Conservation (phyloP, 2,329 filamentous ascomycete genomes). For the Trichoderma endophyticum region DNA sequence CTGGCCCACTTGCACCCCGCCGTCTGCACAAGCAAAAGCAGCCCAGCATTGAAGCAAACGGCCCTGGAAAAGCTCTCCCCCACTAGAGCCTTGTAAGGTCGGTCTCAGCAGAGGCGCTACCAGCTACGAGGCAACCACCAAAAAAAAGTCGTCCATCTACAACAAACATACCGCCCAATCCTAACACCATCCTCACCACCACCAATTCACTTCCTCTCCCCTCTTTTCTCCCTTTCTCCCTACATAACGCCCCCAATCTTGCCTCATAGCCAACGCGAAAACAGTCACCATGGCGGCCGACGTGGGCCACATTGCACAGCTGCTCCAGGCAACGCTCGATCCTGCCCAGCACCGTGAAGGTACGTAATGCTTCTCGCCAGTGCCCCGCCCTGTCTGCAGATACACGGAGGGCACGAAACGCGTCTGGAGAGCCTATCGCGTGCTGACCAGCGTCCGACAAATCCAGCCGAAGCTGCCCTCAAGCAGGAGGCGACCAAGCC, state of each 20-base stretch:
- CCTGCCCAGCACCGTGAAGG: conserved; percentile 86
- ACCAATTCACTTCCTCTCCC: not conserved
- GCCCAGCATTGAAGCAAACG: not conserved
- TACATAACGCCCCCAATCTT: not conserved
- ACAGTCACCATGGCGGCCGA: conserved; percentile 53
- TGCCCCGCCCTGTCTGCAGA: conserved; percentile 5
- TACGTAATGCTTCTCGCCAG: conserved; percentile 39
- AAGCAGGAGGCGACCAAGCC: conserved; percentile 77
- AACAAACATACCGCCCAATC: conserved; percentile 10
- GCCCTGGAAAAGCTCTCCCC: conserved; percentile 16
- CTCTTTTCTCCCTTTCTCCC: not conserved
- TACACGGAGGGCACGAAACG: not conserved
- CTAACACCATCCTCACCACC: not conserved
- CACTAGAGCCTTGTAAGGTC: conserved; percentile 12
- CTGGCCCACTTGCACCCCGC: not conserved
- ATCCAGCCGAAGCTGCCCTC: conserved; percentile 74
- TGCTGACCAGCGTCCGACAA: conserved; percentile 36
- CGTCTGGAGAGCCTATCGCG: conserved; percentile 25
- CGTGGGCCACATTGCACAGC: conserved; percentile 65
- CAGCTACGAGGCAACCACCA: conserved; percentile 14
- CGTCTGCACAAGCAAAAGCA: not conserved
- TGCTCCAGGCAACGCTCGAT: conserved; percentile 88
- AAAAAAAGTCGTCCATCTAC: conserved; percentile 16
- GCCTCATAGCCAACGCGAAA: not conserved
- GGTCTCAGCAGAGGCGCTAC: not conserved